Base-by-base conservation (phyloP, 2,329 filamentous ascomycete genomes). In the Xylariaceae sp. region DNA sequence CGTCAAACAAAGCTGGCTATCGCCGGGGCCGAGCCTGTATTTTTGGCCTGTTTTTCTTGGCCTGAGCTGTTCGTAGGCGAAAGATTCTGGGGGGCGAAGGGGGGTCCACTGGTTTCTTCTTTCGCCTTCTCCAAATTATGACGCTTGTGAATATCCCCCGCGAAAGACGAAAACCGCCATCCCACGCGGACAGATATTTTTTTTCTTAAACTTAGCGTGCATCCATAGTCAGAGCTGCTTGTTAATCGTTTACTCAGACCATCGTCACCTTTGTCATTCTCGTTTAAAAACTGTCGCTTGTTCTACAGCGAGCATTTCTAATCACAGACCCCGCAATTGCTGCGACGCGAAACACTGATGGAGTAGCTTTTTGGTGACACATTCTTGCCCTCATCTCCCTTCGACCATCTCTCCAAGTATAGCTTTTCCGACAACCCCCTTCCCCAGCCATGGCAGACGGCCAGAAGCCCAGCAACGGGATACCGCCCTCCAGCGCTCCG, bases 391-490 rank as follows among this genome's bases (percentile, higher is more conserved):
- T 8, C 8, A 30, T 40, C 39, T 42, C 9, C 39, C 11, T n/a
- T 6, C 18, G 13, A 9, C 8, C n/a, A 18, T 15, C 37, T 6
- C 16, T 20, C 5, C 9, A 18, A 23, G 15, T 9, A 20, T 21
- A 20, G 5, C 13, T 27, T 7, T 33, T 29, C 24, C 21, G 24
- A 33, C 6, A 50, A 26, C 13, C 4, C 9, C 13, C 16, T 21
- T 45, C 20, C n/a, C n/a, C 37, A 18, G 52, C 32, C 52, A 67
- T 67, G 63, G 56, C 63, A 45, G 61, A 67, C 35, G 47, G 51
- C 27, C 46, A 33, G 16, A 60, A 59, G 16, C 37, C 53, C 39
- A 44, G 39, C 49, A 56, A 63, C 29, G 57, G 60, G 50, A 53
- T 32, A 15, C 48, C 55, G 27, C 39, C 58, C 37, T 44, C 57